Base-by-base conservation (phyloP, 495 filamentous ascomycete species). In the Neohortaea acidophila region DNA sequence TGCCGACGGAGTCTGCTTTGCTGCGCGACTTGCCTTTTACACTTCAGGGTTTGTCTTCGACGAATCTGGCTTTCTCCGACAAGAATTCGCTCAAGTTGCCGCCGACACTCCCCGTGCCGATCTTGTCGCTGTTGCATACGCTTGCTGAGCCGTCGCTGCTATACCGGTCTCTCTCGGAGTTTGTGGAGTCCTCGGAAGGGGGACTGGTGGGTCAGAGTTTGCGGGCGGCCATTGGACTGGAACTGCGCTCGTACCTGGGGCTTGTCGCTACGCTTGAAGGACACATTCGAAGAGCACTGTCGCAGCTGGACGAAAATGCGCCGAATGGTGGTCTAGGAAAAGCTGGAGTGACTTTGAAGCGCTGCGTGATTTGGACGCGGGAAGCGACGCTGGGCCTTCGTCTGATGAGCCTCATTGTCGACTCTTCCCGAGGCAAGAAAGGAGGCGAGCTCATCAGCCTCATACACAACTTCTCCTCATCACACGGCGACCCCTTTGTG, bases 341-440 rank as follows among this genome's bases (percentile, higher is more conserved):
- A 48, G 81, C 80, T 6, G 84, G 84, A n/a, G 87, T 99, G 18
- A 96, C 89, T 0, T 62, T 99, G 33, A 96, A 94, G 52, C 68
- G 91, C 41, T 99, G 89, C 53, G 79, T 96, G 14, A 77, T 99
- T 12, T 99, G 91, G 91, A 94, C 85, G 4, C 73, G 87, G 45
- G 91, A 96, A 58, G 84, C 91, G 4, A 94, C 91, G 3, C 91
- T 96, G 82, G 89, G 85, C 0, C 61, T 99, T 47, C 80, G 91
- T 13, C 64, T 99, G 36, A 85, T 99, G 84, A 86, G 79, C 45
- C 48, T 92, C 41, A 92, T 96, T 51, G 85, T 85, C 0, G 87
- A 96, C 53, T 78, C 94, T 59, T 78, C 84, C 30, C 77, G 75
- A 43, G 75, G 61, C 48, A 82, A 79, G 52, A 91, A 81, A 47